phyloP scores from a whole-genome alignment of 257 asterid genomes.

The Penstemon barbatus region DNA sequence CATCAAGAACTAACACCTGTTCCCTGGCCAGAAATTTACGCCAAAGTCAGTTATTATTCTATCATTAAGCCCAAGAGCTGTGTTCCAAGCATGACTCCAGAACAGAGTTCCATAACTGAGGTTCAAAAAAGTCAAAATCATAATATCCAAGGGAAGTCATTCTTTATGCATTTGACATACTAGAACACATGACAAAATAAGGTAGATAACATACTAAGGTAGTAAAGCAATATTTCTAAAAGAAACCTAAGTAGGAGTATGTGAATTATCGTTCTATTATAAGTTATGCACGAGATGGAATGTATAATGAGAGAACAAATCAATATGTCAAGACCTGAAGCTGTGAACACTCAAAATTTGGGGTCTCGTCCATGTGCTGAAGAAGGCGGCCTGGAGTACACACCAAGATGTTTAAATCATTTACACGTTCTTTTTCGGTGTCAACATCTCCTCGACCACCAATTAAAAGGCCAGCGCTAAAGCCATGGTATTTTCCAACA shows the following conservation, averaged over 20 bases:
- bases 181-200: not conserved
- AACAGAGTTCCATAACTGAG: not conserved
- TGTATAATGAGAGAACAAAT: not conserved
- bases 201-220: not conserved
- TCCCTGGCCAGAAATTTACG: conserved; percentile 46
- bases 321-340: conserved; percentile 65
- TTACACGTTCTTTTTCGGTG: conserved; percentile 81
- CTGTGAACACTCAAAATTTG: conserved; percentile 86
- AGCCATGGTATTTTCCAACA: conserved; percentile 82
- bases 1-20: conserved; percentile 95
- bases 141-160: not conserved
- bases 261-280: not conserved
- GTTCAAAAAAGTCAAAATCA: not conserved
- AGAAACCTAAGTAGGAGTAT: not conserved
- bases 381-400: conserved; percentile 98
- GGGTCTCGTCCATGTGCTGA: conserved; percentile 99
- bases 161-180: not conserved
- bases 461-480: conserved; percentile 94
- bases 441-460: conserved; percentile 96
- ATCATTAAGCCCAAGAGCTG: not conserved
- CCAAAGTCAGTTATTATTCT: conserved; percentile 35
- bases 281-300: not conserved
- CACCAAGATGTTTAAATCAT: conserved; percentile 75
- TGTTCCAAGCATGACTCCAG: not conserved
- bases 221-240: not conserved